Conservation (phyloP, 148 eudicot genomes). For the Rhododendron williamsianum region DNA sequence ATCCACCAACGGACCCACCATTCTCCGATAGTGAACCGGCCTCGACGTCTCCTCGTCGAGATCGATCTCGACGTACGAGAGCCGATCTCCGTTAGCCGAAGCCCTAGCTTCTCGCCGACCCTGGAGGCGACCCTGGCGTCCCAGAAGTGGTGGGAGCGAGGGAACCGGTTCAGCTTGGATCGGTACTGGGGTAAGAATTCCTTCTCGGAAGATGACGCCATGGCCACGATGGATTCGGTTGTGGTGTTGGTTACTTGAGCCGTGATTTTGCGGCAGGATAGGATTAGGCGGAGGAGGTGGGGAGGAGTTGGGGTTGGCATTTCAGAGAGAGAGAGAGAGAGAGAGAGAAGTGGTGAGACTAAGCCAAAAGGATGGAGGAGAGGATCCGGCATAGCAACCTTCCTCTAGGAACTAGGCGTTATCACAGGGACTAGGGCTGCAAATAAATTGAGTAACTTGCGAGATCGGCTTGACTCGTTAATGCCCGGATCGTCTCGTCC, state of each 20-base stretch:
- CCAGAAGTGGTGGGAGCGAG: constrained; percentile 43
- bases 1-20: constrained; percentile 50
- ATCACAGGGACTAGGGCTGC: no score
- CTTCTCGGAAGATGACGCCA: constrained; percentile 71
- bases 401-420: no score
- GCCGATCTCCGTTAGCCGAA: constrained; percentile 48
- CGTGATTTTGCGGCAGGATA: constrained; percentile 61
- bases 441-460: no score
- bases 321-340: neutral
- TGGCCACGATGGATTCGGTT: constrained; percentile 56
- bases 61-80: constrained; percentile 39
- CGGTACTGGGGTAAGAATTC: constrained; percentile 51
- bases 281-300: constrained; percentile 46
- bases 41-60: constrained; percentile 37
- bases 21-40: constrained; percentile 40
- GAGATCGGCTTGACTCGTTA: no score
- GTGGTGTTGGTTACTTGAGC: constrained; percentile 55
- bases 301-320: constrained; percentile 14
- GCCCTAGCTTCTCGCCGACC: constrained; percentile 68
- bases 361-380: no score
- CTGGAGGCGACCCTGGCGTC: constrained; percentile 47
- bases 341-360: neutral
- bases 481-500: no score
- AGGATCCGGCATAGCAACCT: no score
- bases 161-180: constrained; percentile 43